A percentile compares a stretch with the other conserved stretches of the same genome.
phyloP scores from a whole-genome alignment of 75 land plant genomes.

The Ceratopteris richardii region DNA sequence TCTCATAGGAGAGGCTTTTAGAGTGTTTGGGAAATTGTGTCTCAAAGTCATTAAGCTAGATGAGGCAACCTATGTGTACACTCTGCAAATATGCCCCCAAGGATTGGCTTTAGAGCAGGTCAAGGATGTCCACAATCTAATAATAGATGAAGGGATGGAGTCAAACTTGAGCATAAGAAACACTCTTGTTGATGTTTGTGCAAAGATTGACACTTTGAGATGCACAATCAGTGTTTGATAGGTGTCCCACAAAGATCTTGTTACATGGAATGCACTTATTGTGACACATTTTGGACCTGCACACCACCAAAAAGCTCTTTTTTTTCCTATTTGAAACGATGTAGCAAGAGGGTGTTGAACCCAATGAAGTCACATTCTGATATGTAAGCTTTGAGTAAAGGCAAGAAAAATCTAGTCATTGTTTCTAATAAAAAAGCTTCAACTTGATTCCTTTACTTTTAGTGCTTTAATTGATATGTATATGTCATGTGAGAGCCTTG shows the following conservation, averaged over 20 bases:
- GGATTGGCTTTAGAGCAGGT: slow-evolving; percentile 14
- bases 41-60: background rate
- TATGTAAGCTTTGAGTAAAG: background rate
- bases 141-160: slow-evolving; percentile 19
- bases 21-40: slow-evolving; percentile 4
- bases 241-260: slow-evolving; percentile 5
- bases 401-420: too few relatives aligned
- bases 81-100: slow-evolving; percentile 31
- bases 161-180: slow-evolving; percentile 35
- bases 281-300: background rate
- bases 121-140: slow-evolving; percentile 31
- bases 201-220: slow-evolving; percentile 32
- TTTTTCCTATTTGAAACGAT: background rate
- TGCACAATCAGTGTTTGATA: slow-evolving; percentile 17
- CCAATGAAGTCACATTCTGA: background rate
- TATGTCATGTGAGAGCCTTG: slow-evolving; percentile 19
- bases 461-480: background rate
- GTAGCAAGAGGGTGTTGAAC: background rate
- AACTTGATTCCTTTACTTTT: background rate
- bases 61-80: background rate
- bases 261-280: slow-evolving; percentile 16
- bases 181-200: slow-evolving; percentile 49
- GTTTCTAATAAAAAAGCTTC: background rate
- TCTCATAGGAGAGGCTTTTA: background rate
- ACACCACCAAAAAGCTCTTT: background rate